Conservation (phyloP, 208 protist genomes). For the Trypanosomatidae sp. region DNA sequence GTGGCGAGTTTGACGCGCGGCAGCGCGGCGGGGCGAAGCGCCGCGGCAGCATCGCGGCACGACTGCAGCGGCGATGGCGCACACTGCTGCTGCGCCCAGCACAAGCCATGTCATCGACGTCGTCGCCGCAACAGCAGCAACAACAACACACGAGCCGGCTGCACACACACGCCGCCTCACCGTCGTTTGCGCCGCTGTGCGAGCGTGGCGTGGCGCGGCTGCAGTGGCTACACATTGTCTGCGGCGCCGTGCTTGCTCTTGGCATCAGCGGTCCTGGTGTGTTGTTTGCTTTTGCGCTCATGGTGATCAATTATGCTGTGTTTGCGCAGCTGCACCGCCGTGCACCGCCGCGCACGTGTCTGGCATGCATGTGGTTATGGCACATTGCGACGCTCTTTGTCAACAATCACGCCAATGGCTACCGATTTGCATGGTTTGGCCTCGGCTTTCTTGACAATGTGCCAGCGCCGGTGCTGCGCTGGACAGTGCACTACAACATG, state of each 20-base stretch:
- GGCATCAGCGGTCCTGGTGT: slow-evolving; percentile 19
- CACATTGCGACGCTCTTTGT: slow-evolving; percentile 32
- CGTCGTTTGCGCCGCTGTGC: no score
- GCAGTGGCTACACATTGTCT: slow-evolving; percentile 22
- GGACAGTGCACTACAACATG: slow-evolving; percentile 70
- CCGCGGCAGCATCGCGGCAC: no score
- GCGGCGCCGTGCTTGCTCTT: slow-evolving; percentile 17
- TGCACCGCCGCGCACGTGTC: slow-evolving; percentile 13
- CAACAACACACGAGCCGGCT: no score
- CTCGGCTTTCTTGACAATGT: slow-evolving; percentile 13
- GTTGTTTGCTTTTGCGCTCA: slow-evolving; percentile 20
- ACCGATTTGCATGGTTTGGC: slow-evolving; percentile 29
- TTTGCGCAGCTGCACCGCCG: slow-evolving; percentile 19
- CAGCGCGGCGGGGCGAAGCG: no score
- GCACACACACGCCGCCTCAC: no score
- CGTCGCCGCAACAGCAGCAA: no score
- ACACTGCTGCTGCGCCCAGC: no score
- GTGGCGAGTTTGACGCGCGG: no score
- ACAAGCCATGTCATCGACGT: no score
- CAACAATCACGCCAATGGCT: slow-evolving; percentile 15
- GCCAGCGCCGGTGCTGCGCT: slow-evolving; percentile 12
- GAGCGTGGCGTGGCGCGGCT: slow-evolving; percentile 1
- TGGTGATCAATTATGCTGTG: slow-evolving; percentile 36
- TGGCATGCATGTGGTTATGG: slow-evolving; percentile 29
- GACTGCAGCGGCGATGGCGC: no score